phyloP scores from a whole-genome alignment of 345 rosid species.

The Citrus australasica region DNA sequence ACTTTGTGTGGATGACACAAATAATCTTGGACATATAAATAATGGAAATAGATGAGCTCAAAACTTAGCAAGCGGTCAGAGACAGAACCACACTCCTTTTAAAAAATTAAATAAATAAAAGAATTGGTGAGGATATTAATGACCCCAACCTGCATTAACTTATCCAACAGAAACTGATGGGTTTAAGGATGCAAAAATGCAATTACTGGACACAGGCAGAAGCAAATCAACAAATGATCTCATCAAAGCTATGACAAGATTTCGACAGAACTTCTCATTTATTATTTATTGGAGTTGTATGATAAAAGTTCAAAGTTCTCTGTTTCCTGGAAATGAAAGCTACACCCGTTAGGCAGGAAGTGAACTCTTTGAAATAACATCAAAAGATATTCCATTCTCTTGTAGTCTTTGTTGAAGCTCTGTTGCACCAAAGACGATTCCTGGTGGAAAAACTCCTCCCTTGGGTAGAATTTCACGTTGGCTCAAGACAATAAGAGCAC shows the following conservation, averaged over 20 bases:
- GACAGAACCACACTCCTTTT: no score
- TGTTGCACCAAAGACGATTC: conserved; percentile 72
- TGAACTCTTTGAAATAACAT: conserved; percentile 53
- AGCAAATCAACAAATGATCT: neutral
- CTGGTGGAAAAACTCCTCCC: conserved; percentile 79
- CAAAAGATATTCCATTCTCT: conserved; percentile 77
- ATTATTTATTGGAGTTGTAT: neutral
- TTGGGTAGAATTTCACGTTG: conserved; percentile 57
- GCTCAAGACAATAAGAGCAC: conserved; percentile 58
- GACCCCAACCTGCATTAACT: no score
- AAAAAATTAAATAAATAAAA: no score
- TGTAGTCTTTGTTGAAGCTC: conserved; percentile 67
- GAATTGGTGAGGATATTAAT: no score
- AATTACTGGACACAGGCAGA: neutral
- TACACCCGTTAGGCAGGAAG: conserved; percentile 21
- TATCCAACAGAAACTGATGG: no score
- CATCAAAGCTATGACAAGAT: neutral
- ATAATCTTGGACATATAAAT: no score
- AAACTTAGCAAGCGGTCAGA: no score
- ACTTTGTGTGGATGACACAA: no score
- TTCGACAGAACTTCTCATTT: neutral
- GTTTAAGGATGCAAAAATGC: no score
- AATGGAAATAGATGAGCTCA: no score
- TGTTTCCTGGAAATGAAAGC: neutral
- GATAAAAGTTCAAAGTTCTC: neutral